Evolutionary conservation across 208 protist species (phyloP).

Genomic region (Acanthamoeba castellanii): DNA sequence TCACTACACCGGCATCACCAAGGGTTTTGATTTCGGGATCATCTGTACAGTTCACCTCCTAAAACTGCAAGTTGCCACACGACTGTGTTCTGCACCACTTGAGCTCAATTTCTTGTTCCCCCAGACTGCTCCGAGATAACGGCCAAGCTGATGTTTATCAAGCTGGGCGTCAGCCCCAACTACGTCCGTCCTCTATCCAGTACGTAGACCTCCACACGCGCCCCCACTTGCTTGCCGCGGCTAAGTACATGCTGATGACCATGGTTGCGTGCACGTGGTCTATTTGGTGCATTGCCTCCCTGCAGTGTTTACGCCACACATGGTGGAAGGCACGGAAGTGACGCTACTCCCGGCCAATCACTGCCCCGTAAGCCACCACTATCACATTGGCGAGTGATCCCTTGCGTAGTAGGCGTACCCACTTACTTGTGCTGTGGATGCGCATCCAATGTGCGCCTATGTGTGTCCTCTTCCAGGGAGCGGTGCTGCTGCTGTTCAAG

Average conservation of each 20-base stretch:
- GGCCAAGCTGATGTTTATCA: conserved; percentile 30
- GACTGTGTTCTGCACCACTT: too few relatives aligned
- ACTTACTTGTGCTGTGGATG: background rate
- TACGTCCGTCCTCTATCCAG: conserved; percentile 13
- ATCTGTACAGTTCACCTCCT: conserved; percentile 32
- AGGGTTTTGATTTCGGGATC: background rate
- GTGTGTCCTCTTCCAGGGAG: background rate
- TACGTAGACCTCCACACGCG: background rate
- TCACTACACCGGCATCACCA: conserved; percentile 70
- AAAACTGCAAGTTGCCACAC: too few relatives aligned
- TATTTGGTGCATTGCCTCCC: background rate
- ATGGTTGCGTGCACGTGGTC: background rate
- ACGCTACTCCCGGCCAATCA: conserved; percentile 67
- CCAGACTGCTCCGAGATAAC: conserved; percentile 71
- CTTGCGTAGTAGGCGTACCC: too few relatives aligned
- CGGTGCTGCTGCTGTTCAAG: conserved; percentile 48
- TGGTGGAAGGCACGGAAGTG: conserved; percentile 36
- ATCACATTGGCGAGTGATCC: background rate
- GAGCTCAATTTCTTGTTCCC: too few relatives aligned
- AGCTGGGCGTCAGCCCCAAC: conserved; percentile 19
- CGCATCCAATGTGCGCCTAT: background rate
- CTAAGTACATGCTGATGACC: too few relatives aligned
- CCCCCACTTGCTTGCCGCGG: background rate
- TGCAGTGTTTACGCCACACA: conserved; percentile 4
- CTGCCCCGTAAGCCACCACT: background rate